Evolutionary conservation across 768 basidiomycete species (phyloP), one percentile per base, ranked within the genome.

Genomic region (Cantharellus anzutake): DNA sequence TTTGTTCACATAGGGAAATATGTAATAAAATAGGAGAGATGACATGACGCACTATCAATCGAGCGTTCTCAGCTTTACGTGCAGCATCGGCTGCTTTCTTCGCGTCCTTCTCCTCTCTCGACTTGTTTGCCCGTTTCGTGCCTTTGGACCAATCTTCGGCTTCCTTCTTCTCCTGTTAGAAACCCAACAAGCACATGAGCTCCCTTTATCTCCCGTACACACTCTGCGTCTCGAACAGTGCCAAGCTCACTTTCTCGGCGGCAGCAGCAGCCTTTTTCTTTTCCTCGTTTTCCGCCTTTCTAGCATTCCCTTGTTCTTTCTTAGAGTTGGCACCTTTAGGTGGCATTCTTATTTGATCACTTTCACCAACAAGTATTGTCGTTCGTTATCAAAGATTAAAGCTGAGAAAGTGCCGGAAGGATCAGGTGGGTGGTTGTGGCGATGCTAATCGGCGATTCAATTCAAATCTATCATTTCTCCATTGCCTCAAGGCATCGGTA

Each of bases 251-350:
- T 72, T 78, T 81, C 7, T 80, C 85, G 4, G 74, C 75, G 5
- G 74, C 75, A 0, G 75, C 81, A 3, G 74, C 75, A 3, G 77
- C 79, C 62, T 79, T 76, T 71, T 91, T 92, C 75, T 84, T 88
- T 4, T 78, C 75, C 68, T 89, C 87, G 68, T 90, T 92, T 67
- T 92, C 86, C 35, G 87, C 87, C 70, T 96, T 96, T 73, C 89
- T 92, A 0, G 91, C 84, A 59, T 86, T 72, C 3, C 92, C 91
- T 50, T 80, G 72, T 70, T 94, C 92, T 70, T 94, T 94, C 81
- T 94, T 96, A 60, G 87, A 75, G 75, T 91, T 94, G 63, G 83
- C 86, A 70, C 88, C 70, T 58, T 59, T 89, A 0, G 92, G 91
- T 55, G 92, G 71, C 92, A 93, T 92, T 39, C 11, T 64, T 41